Evolutionary conservation across 306 rosid species (phyloP), one percentile per base, ranked within the genome.

Genomic region (Cicer judaicum): DNA sequence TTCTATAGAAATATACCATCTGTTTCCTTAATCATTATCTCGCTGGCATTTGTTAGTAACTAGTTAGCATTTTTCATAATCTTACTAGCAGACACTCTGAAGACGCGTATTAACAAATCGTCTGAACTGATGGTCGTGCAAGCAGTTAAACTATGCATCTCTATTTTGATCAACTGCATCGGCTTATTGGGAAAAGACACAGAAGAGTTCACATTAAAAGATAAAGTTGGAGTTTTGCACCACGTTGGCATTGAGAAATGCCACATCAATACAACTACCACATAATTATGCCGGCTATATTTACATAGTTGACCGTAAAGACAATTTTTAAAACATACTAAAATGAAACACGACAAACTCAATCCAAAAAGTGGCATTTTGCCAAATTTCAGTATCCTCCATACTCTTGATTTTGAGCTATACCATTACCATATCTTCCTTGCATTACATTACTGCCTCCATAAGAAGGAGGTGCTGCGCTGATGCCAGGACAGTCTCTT

Each of bases 401-500:
- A 5, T 63, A 79, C 40, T 78, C 69, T 60, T 89, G 86, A 43
- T 63, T 80, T 42, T 88, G 80, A 67, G 74, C 78, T 50, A 79
- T 42, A 36, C 89, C 89, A 66, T 85, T 42, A 36, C 89, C 89
- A 66, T 85, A 88, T 85, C 89, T 85, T 34, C 93, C 89, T 4
- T 87, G 80, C 14, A 60, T 78, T 69, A 10, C 72, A 59, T 43
- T 65, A 44, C 16, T 43, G 52, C 18, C 42, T 64, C 52, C 70
- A 42, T 64, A 11, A 64, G 70, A 21, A 43, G 38, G 54, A 65
- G 71, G 40, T 11, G 40, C 71, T 43, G 21, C 79, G 50, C 53
- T 67, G 46, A 70, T 24, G 18, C 87, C 88, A 18, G 96, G 98
- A 76, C 97, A 93, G 75, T 93, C 96, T 80, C 83, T 87, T 7